Base-by-base conservation (phyloP, 441 rosid species). In the Viola pubescens region DNA sequence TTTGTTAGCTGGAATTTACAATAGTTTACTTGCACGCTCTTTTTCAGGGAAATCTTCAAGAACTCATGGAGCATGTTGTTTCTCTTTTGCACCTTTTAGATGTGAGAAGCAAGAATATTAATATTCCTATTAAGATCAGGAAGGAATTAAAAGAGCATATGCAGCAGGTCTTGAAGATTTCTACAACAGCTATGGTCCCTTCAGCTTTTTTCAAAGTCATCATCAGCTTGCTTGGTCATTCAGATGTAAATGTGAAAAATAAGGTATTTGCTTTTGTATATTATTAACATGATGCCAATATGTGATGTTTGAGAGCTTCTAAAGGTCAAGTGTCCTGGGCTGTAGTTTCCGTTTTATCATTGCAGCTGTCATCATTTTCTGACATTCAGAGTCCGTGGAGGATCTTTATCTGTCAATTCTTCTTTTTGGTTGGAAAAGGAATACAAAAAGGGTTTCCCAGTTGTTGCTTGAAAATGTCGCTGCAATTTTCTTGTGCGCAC, bases 21-120 rank as follows among this genome's bases (percentile, higher is more conserved):
- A 48, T 58, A n/a, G 54, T 6, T 47, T 37, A n/a, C 47, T 6
- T 54, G 56, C 54, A 38, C 52, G 40, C 9, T 64, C 16, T 50
- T 60, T 75, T 64, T 54, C 86, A 94, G 99, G 72, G 69, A 62
- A 82, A 74, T 63, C 89, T 94, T 26, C 77, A 79, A 70, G 86
- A 86, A 70, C 81, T 94, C 47, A 74, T 94, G 95, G 86, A 77
- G 80, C 84, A 81, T 62, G 76, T 81, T 74, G 85, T 88, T 70
- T 54, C 57, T 69, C 73, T 82, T 64, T 68, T 71, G 49, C 91
- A 82, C 77, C 61, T 73, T 60, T 60, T 73, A 47, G 91, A 88
- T 69, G 65, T 66, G 14, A 73, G 71, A 60, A 78, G 71, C 75
- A 88, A 79, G 73, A 72, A 78, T 75, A 66, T 66, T 49, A 64